Evolutionary conservation across 139 green algal species (phyloP).

Genomic region (Tetraselmis chui): DNA sequence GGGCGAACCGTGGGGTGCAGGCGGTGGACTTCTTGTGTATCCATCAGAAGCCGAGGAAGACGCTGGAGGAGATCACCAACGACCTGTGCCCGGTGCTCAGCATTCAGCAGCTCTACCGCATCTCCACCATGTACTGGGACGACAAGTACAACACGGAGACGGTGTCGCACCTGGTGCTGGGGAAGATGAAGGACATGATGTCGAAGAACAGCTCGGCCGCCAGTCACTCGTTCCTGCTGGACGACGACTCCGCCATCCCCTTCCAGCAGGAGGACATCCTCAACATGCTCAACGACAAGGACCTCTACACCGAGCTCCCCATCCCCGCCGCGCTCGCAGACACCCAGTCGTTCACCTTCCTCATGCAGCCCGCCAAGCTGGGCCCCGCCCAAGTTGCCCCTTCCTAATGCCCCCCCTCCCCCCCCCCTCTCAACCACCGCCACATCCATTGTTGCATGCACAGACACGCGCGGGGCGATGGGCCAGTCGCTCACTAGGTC

Average conservation of each 20-base stretch:
- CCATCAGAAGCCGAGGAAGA: conserved; percentile 96
- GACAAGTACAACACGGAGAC: conserved; percentile 97
- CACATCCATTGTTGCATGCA: too few relatives aligned
- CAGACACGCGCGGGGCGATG: too few relatives aligned
- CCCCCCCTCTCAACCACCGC: too few relatives aligned
- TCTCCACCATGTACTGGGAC: conserved; percentile 98
- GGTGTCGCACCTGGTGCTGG: conserved; percentile 77
- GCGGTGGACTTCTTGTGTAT: conserved; percentile 95
- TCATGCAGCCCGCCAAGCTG: too few relatives aligned
- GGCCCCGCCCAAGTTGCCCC: too few relatives aligned
- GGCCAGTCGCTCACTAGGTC: too few relatives aligned
- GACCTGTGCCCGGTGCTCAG: conserved; percentile 91
- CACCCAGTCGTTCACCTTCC: too few relatives aligned
- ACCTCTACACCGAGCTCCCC: conserved; percentile 60
- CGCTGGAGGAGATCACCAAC: conserved; percentile 88
- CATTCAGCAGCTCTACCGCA: conserved; percentile 98
- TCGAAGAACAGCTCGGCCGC: conserved; percentile 61
- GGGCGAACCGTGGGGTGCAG: conserved; percentile 46
- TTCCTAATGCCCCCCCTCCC: too few relatives aligned
- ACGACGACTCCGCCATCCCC: conserved; percentile 90
- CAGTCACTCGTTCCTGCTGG: conserved; percentile 93
- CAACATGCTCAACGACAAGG: conserved; percentile 61
- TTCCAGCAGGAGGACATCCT: conserved; percentile 58
- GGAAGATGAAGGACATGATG: conserved; percentile 85
- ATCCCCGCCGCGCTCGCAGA: conserved; percentile 48